Conservation (phyloP, 768 basidiomycete species). For the Calvatia gigantea region DNA sequence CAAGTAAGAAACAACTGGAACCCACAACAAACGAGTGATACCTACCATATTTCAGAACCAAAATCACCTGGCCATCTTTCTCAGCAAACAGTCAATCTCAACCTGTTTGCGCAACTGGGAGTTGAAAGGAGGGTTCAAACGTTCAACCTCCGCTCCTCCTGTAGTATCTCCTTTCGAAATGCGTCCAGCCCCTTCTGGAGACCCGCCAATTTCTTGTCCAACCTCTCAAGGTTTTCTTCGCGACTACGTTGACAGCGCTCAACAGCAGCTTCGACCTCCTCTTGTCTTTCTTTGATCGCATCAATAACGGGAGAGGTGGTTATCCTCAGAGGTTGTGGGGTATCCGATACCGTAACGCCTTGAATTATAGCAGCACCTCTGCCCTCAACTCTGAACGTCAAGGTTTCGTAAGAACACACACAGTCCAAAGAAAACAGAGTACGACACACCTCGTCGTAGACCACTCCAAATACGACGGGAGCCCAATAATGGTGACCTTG, state of each 20-base stretch:
- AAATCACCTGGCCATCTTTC: conserved; percentile 29
- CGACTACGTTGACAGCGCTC: conserved; percentile 25
- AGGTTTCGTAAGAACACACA: background rate
- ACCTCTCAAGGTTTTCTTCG: conserved; percentile 20
- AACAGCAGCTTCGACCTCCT: conserved; percentile 23
- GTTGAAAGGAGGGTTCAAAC: conserved; percentile 7
- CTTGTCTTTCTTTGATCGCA: conserved; percentile 21
- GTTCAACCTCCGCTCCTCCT: conserved; percentile 6
- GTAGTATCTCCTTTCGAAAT: conserved; percentile 20
- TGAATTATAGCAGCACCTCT: conserved; percentile 41
- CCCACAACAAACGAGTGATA: background rate
- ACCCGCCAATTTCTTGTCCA: conserved; percentile 16
- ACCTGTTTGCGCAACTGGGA: conserved; percentile 23
- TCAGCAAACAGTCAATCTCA: conserved; percentile 33
- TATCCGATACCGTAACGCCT: conserved; percentile 32
- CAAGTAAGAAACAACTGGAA: background rate
- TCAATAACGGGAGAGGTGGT: conserved; percentile 25
- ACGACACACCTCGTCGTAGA: conserved; percentile 34
- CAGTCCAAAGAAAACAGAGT: background rate
- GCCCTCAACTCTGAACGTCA: conserved; percentile 36
- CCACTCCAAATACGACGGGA: conserved; percentile 32
- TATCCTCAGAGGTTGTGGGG: conserved; percentile 13
- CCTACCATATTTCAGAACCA: conserved; percentile 36
- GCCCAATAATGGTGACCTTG: conserved; percentile 30
- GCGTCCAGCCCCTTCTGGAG: conserved; percentile 21